Conservation (phyloP, 2,329 filamentous ascomycete species). For the Talaromyces sp. region DNA sequence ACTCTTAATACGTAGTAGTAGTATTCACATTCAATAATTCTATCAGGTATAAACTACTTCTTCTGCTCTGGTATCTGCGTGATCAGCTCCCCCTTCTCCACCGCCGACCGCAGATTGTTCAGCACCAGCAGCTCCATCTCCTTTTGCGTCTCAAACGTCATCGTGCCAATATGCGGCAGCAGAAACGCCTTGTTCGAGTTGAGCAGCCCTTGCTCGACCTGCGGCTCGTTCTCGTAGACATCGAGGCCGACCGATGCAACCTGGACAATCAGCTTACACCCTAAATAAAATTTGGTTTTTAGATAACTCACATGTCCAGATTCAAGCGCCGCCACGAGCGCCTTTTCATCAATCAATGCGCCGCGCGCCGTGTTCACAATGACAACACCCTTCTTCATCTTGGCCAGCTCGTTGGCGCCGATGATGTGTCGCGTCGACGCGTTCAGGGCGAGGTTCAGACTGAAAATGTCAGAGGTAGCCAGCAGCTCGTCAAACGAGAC, state of each 20-base stretch:
- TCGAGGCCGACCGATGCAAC: constrained; percentile 41
- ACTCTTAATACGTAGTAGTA: too few relatives aligned
- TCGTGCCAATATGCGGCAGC: constrained; percentile 57
- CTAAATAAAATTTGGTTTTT: too few relatives aligned
- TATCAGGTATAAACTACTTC: too few relatives aligned
- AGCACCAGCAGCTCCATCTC: constrained; percentile 58
- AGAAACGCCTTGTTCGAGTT: constrained; percentile 45
- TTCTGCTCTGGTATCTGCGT: constrained; percentile 58
- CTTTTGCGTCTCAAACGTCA: constrained; percentile 55
- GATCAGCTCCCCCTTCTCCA: constrained; percentile 53
- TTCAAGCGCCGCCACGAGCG: constrained; percentile 39
- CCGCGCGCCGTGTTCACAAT: constrained; percentile 42
- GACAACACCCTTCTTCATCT: constrained; percentile 42
- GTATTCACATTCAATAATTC: too few relatives aligned
- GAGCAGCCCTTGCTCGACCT: constrained; percentile 43
- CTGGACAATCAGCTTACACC: constrained; percentile 13
- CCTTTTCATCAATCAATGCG: constrained; percentile 43
- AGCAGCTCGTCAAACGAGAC: constrained; percentile 43
- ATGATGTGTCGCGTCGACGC: constrained; percentile 43
- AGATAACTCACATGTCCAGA: constrained; percentile 35
- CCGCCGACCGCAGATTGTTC: constrained; percentile 52
- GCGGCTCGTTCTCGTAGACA: constrained; percentile 44
- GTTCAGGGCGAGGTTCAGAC: constrained; percentile 42
- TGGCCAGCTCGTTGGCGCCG: constrained; percentile 37
- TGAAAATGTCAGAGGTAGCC: constrained; percentile 42